Conservation (phyloP, 176 grass and related monocot species). For the Thalia dealbata region DNA sequence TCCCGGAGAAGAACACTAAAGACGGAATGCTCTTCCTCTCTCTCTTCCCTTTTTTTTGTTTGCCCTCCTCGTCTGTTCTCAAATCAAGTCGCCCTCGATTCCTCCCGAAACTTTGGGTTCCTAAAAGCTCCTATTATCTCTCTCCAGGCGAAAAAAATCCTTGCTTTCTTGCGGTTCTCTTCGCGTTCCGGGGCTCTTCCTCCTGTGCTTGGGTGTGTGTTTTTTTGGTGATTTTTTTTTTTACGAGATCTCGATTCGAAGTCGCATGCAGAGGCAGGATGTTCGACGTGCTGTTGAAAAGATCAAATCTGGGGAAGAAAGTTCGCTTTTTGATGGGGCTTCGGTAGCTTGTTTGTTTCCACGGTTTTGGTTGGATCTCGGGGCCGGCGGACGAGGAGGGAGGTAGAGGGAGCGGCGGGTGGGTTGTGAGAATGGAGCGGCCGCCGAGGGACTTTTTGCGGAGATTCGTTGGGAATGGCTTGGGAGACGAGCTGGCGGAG, state of each 20-base stretch:
- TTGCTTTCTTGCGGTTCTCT: neutral
- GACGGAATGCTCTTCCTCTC: neutral
- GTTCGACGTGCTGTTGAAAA: neutral
- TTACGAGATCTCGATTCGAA: neutral
- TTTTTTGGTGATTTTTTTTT: neutral
- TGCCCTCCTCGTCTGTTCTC: neutral
- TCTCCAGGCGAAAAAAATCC: neutral
- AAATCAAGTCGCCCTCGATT: neutral
- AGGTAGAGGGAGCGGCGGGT: neutral
- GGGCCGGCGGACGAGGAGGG: neutral
- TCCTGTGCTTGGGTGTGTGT: neutral
- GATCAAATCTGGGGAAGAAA: neutral
- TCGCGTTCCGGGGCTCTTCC: neutral
- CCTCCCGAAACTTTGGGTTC: neutral
- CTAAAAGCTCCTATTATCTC: neutral
- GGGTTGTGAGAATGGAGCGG: neutral
- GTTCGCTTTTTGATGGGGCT: neutral
- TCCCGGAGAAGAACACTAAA: neutral
- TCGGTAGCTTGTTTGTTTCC: neutral
- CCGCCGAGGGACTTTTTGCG: conserved; percentile 48
- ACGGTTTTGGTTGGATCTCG: neutral
- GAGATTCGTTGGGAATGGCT: conserved; percentile 24
- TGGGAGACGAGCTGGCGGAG: conserved; percentile 4
- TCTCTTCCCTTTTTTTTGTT: neutral
- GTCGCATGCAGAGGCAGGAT: neutral